Base-by-base conservation (phyloP, 2,329 filamentous ascomycete genomes). In the Onygena corvina region DNA sequence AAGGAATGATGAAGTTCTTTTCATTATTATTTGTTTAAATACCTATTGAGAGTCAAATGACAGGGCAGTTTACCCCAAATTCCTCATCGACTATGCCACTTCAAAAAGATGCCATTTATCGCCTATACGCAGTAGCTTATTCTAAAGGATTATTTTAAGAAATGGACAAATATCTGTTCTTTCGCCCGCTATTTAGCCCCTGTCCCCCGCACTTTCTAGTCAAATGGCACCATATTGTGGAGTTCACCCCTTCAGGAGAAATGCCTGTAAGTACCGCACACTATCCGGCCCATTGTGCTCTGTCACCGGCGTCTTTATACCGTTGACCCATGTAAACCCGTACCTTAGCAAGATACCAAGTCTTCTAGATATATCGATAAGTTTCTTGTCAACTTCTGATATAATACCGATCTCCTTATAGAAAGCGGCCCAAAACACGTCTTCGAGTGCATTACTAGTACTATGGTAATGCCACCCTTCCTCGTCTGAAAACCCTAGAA, bases 371-470 rank as follows among this genome's bases (percentile, higher is more conserved):
- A 45, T 27, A 20, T 45, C 23, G n/a, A 45, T 45, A 18, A 27
- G n/a, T 23, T 45, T 45, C 21, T 45, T 45, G 21, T 45, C 21
- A 27, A 27, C 21, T 29, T 45, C 40, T 21, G 40, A 45, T 3
- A 47, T 23, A 23, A 3, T 29, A 31, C n/a, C 46, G 18, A 45
- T 36, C 29, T 45, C 27, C 44, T 51, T 9, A 29, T 46, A 44
- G 35, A 51, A 51, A n/a, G 27, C 2, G 6, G 8, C 16, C 49
- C 49, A 51, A 33, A 51, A 51, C 29, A 23, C 49, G 1, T 30
- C 34, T 34, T 51, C 49, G 20, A 51, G 45, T 5, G 38, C 9
- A 9, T n/a, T 25, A n/a, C 34, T 23, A 18, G 29, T 16, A 9
- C 36, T 20, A 35, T 51, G 2, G 23, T 50, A 35, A 14, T 50